Percentiles rank a stretch among this genome's conserved stretches.
These are phyloP conservation scores for Cordyceps farinosa DNA, from an alignment of 2,329 filamentous ascomycete species.

Conservation along the genomic window DNA sequence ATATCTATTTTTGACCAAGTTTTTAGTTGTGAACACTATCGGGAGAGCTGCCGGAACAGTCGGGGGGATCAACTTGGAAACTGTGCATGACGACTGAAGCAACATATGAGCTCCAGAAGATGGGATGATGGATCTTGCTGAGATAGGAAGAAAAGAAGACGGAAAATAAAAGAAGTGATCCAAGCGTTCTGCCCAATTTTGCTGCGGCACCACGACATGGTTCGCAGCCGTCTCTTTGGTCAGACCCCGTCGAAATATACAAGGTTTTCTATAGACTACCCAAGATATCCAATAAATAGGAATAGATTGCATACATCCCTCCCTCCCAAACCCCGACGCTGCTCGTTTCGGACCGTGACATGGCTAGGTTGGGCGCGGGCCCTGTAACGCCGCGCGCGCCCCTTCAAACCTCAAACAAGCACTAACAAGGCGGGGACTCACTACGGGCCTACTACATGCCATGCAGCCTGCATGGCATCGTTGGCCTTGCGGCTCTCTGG, in stretches of 20 bases:
- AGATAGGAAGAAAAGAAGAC: neutral
- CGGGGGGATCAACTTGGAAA: neutral
- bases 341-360: constrained; percentile 7
- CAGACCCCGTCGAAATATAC: no score
- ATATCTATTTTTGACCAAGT: no score
- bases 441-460: neutral
- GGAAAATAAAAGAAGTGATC: neutral
- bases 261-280: no score
- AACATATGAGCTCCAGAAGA: constrained; percentile 7
- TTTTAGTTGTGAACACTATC: no score
- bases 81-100: constrained; percentile 4
- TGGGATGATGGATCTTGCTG: neutral
- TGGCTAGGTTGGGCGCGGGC: neutral
- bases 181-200: no score
- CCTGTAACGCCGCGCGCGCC: neutral
- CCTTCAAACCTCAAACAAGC: constrained; percentile 8
- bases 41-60: no score
- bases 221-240: neutral
- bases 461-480: no score
- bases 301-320: neutral
- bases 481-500: neutral
- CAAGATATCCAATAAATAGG: neutral
- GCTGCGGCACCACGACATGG: neutral
- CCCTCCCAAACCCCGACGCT: constrained; percentile 3
- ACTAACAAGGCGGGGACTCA: neutral